Evolutionary conservation across 345 rosid species (phyloP).

Genomic region (Corymbia maculata): DNA sequence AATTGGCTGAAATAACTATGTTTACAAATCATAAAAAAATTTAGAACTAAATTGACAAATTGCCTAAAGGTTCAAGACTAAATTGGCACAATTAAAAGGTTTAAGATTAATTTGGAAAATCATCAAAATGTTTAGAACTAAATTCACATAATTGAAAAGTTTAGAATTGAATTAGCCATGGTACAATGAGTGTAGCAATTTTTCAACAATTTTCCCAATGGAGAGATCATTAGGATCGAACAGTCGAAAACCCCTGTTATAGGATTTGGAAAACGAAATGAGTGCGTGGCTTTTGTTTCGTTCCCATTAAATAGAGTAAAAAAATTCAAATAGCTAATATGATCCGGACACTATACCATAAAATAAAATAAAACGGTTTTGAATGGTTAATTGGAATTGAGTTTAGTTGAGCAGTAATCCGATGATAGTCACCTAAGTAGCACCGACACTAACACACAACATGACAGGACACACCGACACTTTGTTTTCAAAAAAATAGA

Average conservation of each 20-base stretch:
- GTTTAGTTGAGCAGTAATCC: not conserved
- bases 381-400: not conserved
- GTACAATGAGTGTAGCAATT: not conserved
- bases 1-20: not conserved
- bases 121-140: not conserved
- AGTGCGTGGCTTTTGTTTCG: not conserved
- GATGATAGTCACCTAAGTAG: not conserved
- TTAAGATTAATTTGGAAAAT: not conserved
- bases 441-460: too few species aligned
- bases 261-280: not conserved
- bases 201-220: not conserved
- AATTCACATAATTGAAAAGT: too few species aligned
- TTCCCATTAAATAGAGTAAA: not conserved
- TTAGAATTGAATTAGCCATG: rapidly evolving
- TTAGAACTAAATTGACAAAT: not conserved
- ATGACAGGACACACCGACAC: too few species aligned
- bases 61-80: not conserved
- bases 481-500: too few species aligned
- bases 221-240: not conserved
- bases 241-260: not conserved
- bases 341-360: not conserved
- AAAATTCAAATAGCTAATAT: not conserved
- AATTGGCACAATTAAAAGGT: not conserved
- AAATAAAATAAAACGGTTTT: not conserved
- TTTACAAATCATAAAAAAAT: too few species aligned